Evolutionary conservation across 306 rosid genomes (phyloP).

Genomic region (Aeschynomene evenia): DNA sequence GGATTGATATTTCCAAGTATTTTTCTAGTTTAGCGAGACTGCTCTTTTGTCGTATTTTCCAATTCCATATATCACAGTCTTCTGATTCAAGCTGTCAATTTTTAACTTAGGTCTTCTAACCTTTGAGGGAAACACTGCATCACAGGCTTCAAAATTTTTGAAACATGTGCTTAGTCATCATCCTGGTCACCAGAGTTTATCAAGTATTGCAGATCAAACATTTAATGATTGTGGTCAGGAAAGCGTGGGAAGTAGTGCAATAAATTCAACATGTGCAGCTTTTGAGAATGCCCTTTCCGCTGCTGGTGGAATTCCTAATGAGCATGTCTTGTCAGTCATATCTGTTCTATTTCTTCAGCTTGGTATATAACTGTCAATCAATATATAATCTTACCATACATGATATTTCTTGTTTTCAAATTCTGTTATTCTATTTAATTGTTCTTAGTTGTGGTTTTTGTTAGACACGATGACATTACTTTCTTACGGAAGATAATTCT

Average conservation of each 20-base stretch:
- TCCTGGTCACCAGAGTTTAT: constrained; percentile 39
- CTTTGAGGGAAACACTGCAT: constrained; percentile 57
- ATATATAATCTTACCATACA: background rate
- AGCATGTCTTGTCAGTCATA: constrained; percentile 63
- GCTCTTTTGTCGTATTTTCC: background rate
- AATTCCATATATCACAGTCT: constrained; percentile 8
- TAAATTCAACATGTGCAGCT: constrained; percentile 56
- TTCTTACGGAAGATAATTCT: background rate
- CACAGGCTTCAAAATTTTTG: constrained; percentile 65
- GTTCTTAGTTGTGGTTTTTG: constrained; percentile 14
- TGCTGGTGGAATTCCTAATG: constrained; percentile 59
- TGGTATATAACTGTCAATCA: constrained; percentile 48
- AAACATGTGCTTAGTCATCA: constrained; percentile 58
- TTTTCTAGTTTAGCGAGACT: background rate
- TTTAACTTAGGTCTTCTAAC: constrained; percentile 68
- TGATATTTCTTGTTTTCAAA: background rate
- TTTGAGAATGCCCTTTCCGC: constrained; percentile 58
- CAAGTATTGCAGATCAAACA: constrained; percentile 35
- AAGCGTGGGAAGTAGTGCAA: constrained; percentile 44
- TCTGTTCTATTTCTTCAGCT: constrained; percentile 75
- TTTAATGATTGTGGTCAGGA: constrained; percentile 38
- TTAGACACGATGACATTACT: background rate
- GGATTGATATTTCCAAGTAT: background rate
- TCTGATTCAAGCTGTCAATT: constrained; percentile 41
- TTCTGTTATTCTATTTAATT: constrained; percentile 1